Evolutionary conservation across 139 green algal genomes (phyloP).

Genomic region (Tetradesmus lagerheimii): DNA sequence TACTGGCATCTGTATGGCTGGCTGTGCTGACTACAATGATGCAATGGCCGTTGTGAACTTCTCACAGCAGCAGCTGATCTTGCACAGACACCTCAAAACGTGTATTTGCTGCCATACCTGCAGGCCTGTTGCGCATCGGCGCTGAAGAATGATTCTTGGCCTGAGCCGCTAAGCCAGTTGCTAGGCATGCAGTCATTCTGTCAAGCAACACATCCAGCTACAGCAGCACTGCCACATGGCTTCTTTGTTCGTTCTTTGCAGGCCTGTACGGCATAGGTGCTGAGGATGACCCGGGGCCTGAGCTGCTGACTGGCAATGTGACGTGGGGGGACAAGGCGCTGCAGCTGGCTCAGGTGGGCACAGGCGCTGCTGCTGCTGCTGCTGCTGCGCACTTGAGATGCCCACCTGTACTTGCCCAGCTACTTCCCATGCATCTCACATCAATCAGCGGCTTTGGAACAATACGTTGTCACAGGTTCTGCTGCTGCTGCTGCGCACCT

Average conservation of each 20-base stretch:
- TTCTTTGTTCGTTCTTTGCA: no score
- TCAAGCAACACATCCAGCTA: no score
- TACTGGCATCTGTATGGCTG: no score
- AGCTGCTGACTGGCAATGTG: constrained; percentile 32
- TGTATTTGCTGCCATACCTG: no score
- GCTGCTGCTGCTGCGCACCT: neutral
- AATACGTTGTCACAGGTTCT: neutral
- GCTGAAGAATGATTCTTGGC: neutral
- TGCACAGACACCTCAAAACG: no score
- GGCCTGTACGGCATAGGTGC: neutral
- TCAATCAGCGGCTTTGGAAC: no score
- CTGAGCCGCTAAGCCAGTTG: neutral
- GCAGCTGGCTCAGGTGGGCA: neutral
- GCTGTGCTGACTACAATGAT: no score
- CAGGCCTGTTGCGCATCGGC: neutral
- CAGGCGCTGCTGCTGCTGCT: neutral
- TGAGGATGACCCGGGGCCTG: constrained; percentile 16
- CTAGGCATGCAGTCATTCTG: neutral
- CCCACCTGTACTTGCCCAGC: no score
- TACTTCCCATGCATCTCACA: no score
- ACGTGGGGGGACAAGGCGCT: constrained; percentile 24
- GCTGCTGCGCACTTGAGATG: neutral
- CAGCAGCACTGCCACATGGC: no score
- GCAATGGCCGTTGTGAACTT: no score
- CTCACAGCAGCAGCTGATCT: no score